A percentile compares a stretch with the other conserved stretches of the same genome.
Conservation (phyloP, 116 monocot species). For the Iris pallida region DNA sequence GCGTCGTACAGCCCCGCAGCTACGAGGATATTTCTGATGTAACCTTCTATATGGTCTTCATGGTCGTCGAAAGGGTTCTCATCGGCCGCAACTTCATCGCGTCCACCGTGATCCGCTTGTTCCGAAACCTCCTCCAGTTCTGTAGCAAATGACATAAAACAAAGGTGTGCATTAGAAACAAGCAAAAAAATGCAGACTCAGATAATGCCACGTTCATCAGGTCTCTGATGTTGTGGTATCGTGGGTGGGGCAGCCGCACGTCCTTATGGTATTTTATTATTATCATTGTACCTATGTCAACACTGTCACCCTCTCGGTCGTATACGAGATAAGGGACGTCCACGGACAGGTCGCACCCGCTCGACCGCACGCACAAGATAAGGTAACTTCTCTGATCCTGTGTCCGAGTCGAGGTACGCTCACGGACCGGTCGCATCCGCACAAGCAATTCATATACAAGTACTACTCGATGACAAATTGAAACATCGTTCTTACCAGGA, state of each 20-base stretch:
- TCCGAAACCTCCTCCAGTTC: conserved; percentile 12
- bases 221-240: no score
- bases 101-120: conserved; percentile 17
- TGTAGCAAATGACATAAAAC: neutral
- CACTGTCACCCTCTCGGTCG: no score
- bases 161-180: neutral
- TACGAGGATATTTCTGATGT: conserved; percentile 48
- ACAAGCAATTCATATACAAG: neutral
- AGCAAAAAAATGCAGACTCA: neutral
- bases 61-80: conserved; percentile 12
- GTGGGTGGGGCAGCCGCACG: no score
- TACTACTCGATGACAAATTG: neutral
- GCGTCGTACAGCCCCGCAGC: conserved; percentile 36
- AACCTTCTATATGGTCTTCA: conserved; percentile 35
- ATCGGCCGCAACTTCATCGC: conserved; percentile 22
- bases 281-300: no score
- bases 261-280: neutral
- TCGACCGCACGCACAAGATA: no score
- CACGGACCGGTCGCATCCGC: no score
- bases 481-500: conserved; percentile 31
- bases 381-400: no score
- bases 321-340: no score
- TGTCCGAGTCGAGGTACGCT: no score
- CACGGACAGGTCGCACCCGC: no score
- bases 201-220: no score